A percentile compares a stretch with the other conserved stretches of the same genome.
These are phyloP conservation scores for Polygonum maritimum DNA, from an alignment of 148 eudicot genomes.

Conservation along the genomic window DNA sequence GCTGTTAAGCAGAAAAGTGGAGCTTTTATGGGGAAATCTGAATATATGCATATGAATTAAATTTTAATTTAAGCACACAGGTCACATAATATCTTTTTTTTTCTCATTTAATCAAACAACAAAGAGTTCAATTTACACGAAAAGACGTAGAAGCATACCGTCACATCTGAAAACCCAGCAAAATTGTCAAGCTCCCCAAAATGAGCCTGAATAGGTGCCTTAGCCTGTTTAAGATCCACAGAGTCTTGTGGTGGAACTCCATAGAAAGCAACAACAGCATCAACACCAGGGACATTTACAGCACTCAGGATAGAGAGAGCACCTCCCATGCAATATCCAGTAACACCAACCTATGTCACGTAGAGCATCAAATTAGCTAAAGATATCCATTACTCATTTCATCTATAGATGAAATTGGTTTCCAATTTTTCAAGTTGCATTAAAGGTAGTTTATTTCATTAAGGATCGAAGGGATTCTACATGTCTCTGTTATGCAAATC, in stretches of 20 bases:
- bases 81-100: neutral
- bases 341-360: conserved; percentile 63
- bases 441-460: neutral
- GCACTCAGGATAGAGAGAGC: conserved; percentile 84
- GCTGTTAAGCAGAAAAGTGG: neutral
- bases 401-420: neutral
- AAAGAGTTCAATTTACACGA: neutral
- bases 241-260: conserved; percentile 75
- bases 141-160: conserved; percentile 29
- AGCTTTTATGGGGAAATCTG: neutral
- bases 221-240: conserved; percentile 67
- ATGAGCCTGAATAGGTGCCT: conserved; percentile 82
- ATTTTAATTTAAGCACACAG: neutral
- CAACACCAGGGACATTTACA: conserved; percentile 66
- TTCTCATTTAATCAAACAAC: neutral
- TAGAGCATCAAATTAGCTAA: neutral
- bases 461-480: neutral
- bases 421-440: neutral
- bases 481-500: neutral
- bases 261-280: conserved; percentile 82
- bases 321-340: conserved; percentile 98
- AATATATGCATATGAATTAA: neutral
- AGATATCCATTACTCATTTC: neutral
- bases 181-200: conserved; percentile 70
- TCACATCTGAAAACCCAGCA: conserved; percentile 84